Conservation (phyloP, 2,329 filamentous ascomycete genomes). For the Aspergillus sp. region DNA sequence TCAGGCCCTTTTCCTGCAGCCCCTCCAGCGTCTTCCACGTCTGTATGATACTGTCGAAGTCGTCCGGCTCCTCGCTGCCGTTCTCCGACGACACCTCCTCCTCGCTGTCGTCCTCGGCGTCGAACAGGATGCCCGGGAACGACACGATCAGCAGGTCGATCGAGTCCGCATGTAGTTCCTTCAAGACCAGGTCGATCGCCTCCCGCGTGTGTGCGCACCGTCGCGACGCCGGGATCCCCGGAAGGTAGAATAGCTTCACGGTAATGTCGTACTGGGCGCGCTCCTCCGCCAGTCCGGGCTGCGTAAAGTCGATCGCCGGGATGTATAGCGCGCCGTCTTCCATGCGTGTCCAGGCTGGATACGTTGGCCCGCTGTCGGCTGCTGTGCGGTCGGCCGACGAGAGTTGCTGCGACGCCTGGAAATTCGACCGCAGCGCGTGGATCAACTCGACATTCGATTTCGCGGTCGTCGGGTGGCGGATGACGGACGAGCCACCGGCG, state of each 20-base stretch:
- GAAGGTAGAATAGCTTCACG: conserved; percentile 90
- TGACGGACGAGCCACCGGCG: conserved; percentile 75
- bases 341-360: conserved; percentile 67
- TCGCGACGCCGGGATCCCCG: conserved; percentile 62
- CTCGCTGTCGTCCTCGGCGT: conserved; percentile 84
- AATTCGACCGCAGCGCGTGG: conserved; percentile 81
- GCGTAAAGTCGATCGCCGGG: conserved; percentile 71
- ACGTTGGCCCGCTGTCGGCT: conserved; percentile 12
- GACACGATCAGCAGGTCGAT: conserved; percentile 90
- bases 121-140: conserved; percentile 90
- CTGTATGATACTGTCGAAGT: conserved; percentile 65
- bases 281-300: conserved; percentile 75
- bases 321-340: conserved; percentile 67
- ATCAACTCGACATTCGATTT: conserved; percentile 93
- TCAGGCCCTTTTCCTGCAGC: conserved; percentile 68
- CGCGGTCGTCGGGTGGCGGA: conserved; percentile 72
- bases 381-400: conserved; percentile 31
- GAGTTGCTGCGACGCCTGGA: conserved; percentile 69
- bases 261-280: conserved; percentile 87
- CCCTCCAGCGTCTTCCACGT: conserved; percentile 68
- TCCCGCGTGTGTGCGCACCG: conserved; percentile 71
- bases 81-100: conserved; percentile 57
- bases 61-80: conserved; percentile 46
- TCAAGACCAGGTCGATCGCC: conserved; percentile 75
- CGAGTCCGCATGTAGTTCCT: conserved; percentile 70